Base-by-base conservation (phyloP, 768 basidiomycete genomes). In the Gelatoporia subvermispora region DNA sequence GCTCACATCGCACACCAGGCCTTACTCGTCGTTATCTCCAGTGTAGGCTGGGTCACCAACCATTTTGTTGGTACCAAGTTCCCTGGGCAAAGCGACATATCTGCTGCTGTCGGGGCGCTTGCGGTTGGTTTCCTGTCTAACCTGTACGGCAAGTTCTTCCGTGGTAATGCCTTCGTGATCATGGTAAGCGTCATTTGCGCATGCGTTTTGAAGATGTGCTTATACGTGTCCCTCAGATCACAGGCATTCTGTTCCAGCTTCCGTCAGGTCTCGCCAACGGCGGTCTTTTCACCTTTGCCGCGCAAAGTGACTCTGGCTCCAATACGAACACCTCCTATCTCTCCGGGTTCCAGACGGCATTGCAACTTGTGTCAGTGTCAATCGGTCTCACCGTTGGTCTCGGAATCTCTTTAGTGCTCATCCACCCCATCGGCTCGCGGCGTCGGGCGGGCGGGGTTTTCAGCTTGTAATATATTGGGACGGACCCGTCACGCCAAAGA, bases 231-330 rank as follows among this genome's bases (percentile, higher is more conserved):
- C 22, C 31, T 1, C 43, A 69, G 75, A 83, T 88, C 53, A 87
- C 85, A 0, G 88, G 85, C 20, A 86, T 93, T 41, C 72, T 92
- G 15, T 87, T 92, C 69, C 91, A 93, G 67, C 75, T 93, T 1
- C 90, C 89, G 0, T 87, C 85, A 8, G 90, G 89, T 35, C 75
- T 93, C 10, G 81, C 84, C 8, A 87, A 80, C 38, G 88, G 87
- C 10, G 90, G 90, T 24, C 77, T 93, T 7, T 74, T 93, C 52
- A 79, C 77, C 51, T 89, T 84, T 58, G 83, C 79, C 10, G 73
- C 74, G 34, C 68, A 77, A 52, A 73, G 78, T 50, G 71, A 78
- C 20, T 65, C 73, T 5, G 82, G 80, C 13, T 72, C 73, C 25
- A 67, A 75, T 16, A 53, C 58, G 8, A 59, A 46, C 28, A 64